Evolutionary conservation across 306 rosid species (phyloP).

Genomic region (Lablab purpureus): DNA sequence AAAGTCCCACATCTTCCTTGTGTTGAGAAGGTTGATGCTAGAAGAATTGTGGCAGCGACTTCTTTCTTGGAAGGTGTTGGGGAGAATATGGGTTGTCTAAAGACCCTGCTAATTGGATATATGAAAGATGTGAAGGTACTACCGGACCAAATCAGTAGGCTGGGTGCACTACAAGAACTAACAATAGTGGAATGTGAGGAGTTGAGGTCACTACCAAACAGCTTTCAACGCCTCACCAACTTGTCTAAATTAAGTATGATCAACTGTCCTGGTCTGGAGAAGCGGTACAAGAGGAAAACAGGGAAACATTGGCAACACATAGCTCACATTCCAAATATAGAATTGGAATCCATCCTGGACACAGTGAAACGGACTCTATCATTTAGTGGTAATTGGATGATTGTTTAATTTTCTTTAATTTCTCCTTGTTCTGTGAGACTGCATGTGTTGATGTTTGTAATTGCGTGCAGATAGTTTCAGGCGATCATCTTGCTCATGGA

Average conservation of each 20-base stretch:
- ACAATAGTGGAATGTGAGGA: accelerated
- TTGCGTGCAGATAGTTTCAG: no score
- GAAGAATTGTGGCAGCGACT: neutral
- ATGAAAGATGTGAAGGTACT: neutral
- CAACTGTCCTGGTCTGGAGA: neutral
- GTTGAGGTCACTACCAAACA: constrained; percentile 23
- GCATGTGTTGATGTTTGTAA: no score
- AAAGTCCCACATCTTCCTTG: neutral
- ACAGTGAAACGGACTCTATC: no score
- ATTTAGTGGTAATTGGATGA: no score
- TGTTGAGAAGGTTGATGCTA: neutral
- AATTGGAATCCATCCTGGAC: no score
- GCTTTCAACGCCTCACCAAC: constrained; percentile 18
- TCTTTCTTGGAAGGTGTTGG: neutral
- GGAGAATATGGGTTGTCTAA: neutral
- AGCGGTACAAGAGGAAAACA: constrained; percentile 11
- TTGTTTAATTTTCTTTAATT: no score
- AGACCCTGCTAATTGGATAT: accelerated
- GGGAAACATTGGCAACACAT: constrained; percentile 32
- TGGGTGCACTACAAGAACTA: neutral
- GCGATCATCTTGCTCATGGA: no score
- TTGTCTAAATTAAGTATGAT: accelerated
- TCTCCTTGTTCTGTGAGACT: no score
- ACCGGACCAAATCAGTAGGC: neutral
- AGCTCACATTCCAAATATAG: constrained; percentile 1